Evolutionary conservation across 352 stramenopile species (phyloP).

Genomic region (Phytophthora lateralis): DNA sequence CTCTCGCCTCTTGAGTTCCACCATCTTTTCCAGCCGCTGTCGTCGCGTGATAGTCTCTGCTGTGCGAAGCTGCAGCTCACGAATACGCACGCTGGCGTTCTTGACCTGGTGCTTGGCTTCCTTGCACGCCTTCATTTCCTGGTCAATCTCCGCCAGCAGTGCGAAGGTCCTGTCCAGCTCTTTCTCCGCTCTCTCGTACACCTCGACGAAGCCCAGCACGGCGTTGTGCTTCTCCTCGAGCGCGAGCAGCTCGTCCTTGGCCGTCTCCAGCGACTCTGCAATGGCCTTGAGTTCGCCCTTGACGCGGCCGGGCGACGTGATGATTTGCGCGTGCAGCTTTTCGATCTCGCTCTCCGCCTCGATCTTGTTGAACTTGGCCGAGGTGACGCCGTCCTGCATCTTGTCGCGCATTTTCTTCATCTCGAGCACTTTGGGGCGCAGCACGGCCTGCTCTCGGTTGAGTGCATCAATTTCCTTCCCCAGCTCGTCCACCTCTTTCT

Average conservation of each 20-base stretch:
- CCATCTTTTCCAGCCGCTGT: constrained; percentile 72
- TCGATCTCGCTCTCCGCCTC: constrained; percentile 86
- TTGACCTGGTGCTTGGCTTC: constrained; percentile 79
- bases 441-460: constrained; percentile 90
- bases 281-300: constrained; percentile 72
- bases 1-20: constrained; percentile 74
- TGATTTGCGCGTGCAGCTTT: constrained; percentile 80
- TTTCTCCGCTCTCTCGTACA: constrained; percentile 71
- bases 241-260: constrained; percentile 67
- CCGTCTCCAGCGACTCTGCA: constrained; percentile 64
- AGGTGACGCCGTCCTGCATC: constrained; percentile 81
- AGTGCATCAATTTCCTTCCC: constrained; percentile 90
- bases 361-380: constrained; percentile 77
- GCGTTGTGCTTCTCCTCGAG: constrained; percentile 69
- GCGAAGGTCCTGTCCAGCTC: constrained; percentile 68
- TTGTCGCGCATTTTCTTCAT: constrained; percentile 82
- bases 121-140: constrained; percentile 71
- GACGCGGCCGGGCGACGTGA: constrained; percentile 91
- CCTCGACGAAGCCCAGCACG: constrained; percentile 65
- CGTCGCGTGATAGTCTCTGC: constrained; percentile 65
- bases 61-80: constrained; percentile 50
- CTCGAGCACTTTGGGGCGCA: constrained; percentile 81
- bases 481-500: constrained; percentile 80
- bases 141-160: constrained; percentile 67
- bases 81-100: constrained; percentile 51